Evolutionary conservation across 176 grass and related monocot genomes (phyloP).

Genomic region (Oryza officinalis): DNA sequence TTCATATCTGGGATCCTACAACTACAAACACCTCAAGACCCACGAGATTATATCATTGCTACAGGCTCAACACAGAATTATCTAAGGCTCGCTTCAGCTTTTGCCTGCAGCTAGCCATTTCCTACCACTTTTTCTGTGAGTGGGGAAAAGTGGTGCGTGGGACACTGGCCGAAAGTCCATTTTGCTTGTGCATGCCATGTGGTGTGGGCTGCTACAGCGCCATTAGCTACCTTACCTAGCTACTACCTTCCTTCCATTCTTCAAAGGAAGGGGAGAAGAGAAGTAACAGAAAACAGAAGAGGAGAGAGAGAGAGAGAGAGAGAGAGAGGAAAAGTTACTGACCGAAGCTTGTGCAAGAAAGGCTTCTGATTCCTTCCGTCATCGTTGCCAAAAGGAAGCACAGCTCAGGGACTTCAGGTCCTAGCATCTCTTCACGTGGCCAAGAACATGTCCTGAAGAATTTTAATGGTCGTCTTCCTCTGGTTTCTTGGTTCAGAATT

Average conservation of each 20-base stretch:
- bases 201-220: conserved; percentile 3
- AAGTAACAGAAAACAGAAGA: neutral
- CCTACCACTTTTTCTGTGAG: conserved; percentile 13
- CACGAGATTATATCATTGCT: conserved; percentile 12
- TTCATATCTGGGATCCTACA: neutral
- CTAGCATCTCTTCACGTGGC: conserved; percentile 10
- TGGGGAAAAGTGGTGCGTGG: conserved; percentile 25
- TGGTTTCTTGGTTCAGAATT: neutral
- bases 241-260: neutral
- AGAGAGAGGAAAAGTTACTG: neutral
- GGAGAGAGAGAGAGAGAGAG: too few species aligned
- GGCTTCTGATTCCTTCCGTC: conserved; percentile 46
- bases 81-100: neutral
- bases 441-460: neutral
- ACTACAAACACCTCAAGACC: neutral
- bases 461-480: neutral
- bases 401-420: conserved; percentile 10
- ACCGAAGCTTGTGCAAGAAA: conserved; percentile 25
- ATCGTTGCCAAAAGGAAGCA: neutral
- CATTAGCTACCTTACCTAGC: neutral
- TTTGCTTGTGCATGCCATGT: conserved; percentile 40
- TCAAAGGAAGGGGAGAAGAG: neutral
- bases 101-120: neutral
- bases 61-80: conserved; percentile 14
- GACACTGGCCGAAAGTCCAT: conserved; percentile 24